phyloP scores from a whole-genome alignment of 2,329 filamentous ascomycete species.

The Fusarium sp. region DNA sequence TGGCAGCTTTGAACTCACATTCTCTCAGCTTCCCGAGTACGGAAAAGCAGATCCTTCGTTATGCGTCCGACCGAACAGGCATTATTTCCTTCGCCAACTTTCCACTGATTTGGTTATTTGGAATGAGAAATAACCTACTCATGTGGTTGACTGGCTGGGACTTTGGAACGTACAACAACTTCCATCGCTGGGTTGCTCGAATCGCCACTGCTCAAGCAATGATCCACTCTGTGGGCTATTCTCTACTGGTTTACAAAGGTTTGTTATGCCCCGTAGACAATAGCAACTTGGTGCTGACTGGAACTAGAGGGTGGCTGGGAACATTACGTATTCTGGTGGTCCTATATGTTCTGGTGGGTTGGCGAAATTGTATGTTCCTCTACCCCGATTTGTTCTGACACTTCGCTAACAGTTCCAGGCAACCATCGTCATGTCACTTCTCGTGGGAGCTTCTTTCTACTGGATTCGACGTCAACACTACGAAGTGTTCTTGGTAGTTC shows the following conservation, averaged over 20 bases:
- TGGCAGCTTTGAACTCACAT: constrained; percentile 7
- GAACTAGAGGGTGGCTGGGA: constrained; percentile 57
- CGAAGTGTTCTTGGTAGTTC: constrained; percentile 64
- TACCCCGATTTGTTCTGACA: accelerated
- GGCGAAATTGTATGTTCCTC: constrained; percentile 61
- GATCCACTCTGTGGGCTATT: constrained; percentile 74
- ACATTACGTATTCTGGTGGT: constrained; percentile 57
- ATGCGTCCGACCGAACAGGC: constrained; percentile 74
- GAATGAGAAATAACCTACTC: constrained; percentile 76
- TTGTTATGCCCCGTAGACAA: accelerated
- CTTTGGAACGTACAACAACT: constrained; percentile 76
- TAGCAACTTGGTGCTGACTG: background rate
- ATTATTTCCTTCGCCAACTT: constrained; percentile 76
- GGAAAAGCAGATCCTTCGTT: constrained; percentile 62
- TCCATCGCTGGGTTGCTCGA: constrained; percentile 77
- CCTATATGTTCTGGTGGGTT: constrained; percentile 65
- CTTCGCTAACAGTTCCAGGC: constrained; percentile 49
- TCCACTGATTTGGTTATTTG: constrained; percentile 76
- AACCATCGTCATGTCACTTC: constrained; percentile 61
- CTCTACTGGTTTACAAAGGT: constrained; percentile 60
- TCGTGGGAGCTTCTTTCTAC: constrained; percentile 65
- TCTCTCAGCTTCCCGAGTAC: constrained; percentile 54
- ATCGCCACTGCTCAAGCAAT: constrained; percentile 74
- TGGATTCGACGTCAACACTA: constrained; percentile 68
- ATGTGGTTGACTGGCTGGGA: constrained; percentile 79